These are phyloP conservation scores for Trypanosoma grayi DNA, from an alignment of 208 protist species.

Conservation along the genomic window DNA sequence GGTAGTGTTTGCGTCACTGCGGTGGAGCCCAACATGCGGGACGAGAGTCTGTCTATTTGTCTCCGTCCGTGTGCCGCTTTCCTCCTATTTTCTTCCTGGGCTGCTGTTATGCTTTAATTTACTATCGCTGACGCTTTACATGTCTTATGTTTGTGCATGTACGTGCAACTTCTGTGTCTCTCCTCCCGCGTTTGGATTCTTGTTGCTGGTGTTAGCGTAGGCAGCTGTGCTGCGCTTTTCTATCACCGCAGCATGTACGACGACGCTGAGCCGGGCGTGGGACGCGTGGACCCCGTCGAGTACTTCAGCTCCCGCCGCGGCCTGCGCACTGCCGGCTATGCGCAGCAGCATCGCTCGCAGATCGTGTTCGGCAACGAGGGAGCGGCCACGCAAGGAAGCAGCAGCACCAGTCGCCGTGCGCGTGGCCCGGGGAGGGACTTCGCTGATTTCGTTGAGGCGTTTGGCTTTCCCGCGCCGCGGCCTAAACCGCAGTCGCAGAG, in stretches of 20 bases:
- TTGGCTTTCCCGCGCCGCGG: slow-evolving; percentile 39
- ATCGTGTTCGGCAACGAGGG: slow-evolving; percentile 20
- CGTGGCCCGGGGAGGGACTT: slow-evolving; percentile 41
- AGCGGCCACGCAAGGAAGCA: neutral
- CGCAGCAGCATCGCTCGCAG: slow-evolving; percentile 11
- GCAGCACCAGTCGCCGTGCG: slow-evolving; percentile 14
- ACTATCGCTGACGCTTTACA: too few species aligned
- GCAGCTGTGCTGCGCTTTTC: neutral
- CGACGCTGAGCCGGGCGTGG: neutral
- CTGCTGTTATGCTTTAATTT: too few species aligned
- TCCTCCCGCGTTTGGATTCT: neutral
- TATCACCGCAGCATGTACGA: neutral
- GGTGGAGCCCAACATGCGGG: too few species aligned
- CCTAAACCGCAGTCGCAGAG: slow-evolving; percentile 7
- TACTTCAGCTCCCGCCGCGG: slow-evolving; percentile 20
- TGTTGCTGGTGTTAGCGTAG: neutral
- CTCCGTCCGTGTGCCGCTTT: neutral
- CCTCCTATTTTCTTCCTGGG: neutral
- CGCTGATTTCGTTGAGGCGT: slow-evolving; percentile 29
- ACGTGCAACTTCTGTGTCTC: neutral
- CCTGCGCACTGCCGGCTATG: slow-evolving; percentile 7
- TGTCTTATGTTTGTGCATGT: neutral
- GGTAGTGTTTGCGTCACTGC: too few species aligned
- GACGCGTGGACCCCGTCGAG: slow-evolving; percentile 10
- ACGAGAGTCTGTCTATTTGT: too few species aligned